Conservation (phyloP, 331 rosid genomes). For the Prunus yedoensis region DNA sequence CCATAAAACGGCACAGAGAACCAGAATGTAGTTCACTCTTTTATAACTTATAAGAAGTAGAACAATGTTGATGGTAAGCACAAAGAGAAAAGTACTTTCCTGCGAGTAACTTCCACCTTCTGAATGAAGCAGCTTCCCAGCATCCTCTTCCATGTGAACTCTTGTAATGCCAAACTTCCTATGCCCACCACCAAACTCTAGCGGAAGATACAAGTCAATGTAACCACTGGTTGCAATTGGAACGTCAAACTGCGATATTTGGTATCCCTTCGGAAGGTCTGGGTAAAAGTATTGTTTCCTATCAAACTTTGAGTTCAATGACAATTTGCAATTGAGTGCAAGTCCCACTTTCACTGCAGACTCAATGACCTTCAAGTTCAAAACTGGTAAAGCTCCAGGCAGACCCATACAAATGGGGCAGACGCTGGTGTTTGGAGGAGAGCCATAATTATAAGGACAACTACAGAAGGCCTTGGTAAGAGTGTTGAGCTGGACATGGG, state of each 20-base stretch:
- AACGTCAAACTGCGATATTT: slow-evolving; percentile 92
- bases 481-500: slow-evolving; percentile 93
- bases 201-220: slow-evolving; percentile 76
- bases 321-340: slow-evolving; percentile 81
- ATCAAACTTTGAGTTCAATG: slow-evolving; percentile 83
- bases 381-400: slow-evolving; percentile 88
- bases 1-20: not conserved
- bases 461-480: slow-evolving; percentile 84
- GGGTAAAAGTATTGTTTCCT: slow-evolving; percentile 95
- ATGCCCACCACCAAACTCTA: slow-evolving; percentile 90
- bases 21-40: not conserved
- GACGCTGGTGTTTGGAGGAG: slow-evolving; percentile 64
- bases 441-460: slow-evolving; percentile 80
- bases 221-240: slow-evolving; percentile 78
- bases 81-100: slow-evolving; percentile 38
- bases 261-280: slow-evolving; percentile 95
- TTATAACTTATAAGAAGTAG: not conserved
- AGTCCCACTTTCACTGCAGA: slow-evolving; percentile 76
- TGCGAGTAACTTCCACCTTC: slow-evolving; percentile 76
- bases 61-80: not conserved
- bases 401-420: slow-evolving; percentile 97
- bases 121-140: slow-evolving; percentile 85
- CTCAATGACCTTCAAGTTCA: slow-evolving; percentile 73
- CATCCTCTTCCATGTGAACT: slow-evolving; percentile 99
- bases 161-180: slow-evolving; percentile 88